Evolutionary conservation across 768 basidiomycete species (phyloP).

Genomic region (Lactarius deliciosus): DNA sequence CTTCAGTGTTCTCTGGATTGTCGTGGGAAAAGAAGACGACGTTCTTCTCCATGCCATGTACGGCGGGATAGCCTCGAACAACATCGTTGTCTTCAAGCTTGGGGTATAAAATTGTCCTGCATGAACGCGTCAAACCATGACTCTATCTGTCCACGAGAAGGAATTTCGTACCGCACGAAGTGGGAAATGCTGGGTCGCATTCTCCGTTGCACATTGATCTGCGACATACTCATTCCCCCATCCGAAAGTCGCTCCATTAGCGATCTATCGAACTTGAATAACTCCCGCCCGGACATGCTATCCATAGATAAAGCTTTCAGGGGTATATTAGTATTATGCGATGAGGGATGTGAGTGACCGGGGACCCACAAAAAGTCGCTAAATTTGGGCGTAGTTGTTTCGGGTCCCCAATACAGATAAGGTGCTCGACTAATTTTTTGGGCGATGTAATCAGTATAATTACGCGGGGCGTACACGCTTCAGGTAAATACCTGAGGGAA

Average conservation of each 20-base stretch:
- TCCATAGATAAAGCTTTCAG: slow-evolving; percentile 65
- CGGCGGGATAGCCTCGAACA: slow-evolving; percentile 51
- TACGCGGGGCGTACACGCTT: neutral
- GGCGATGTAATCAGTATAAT: neutral
- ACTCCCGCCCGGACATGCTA: slow-evolving; percentile 48
- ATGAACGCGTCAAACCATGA: neutral
- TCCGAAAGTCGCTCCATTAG: slow-evolving; percentile 71
- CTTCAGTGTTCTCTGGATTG: slow-evolving; percentile 57
- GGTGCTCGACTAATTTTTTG: slow-evolving; percentile 51
- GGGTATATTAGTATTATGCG: slow-evolving; percentile 1
- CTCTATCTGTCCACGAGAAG: neutral
- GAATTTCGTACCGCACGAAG: slow-evolving; percentile 49
- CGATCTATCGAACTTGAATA: slow-evolving; percentile 65
- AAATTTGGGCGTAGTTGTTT: slow-evolving; percentile 69
- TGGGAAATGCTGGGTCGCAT: slow-evolving; percentile 73
- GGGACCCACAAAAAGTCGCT: slow-evolving; percentile 56
- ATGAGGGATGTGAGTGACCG: neutral
- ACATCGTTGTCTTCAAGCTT: slow-evolving; percentile 55
- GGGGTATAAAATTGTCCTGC: slow-evolving; percentile 60
- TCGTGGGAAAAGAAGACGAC: slow-evolving; percentile 67
- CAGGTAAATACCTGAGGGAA: slow-evolving; percentile 39
- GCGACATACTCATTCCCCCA: slow-evolving; percentile 62
- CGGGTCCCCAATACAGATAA: slow-evolving; percentile 82
- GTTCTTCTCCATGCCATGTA: slow-evolving; percentile 62
- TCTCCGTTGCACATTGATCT: slow-evolving; percentile 67